Evolutionary conservation across 257 asterid genomes (phyloP).

Genomic region (Anisodus tanguticus): DNA sequence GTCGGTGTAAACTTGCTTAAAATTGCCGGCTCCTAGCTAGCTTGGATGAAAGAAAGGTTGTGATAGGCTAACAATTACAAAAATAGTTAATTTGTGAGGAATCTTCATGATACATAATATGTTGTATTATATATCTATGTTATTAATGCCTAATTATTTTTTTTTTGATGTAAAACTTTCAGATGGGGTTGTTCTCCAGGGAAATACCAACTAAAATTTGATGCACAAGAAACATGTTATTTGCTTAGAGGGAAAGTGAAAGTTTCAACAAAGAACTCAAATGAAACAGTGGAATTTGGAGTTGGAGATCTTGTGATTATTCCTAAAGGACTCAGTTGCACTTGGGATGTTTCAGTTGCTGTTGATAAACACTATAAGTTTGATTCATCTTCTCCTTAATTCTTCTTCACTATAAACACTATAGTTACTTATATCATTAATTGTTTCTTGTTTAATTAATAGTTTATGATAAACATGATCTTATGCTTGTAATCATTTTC

Average conservation of each 20-base stretch:
- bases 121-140: neutral
- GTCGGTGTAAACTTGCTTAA: neutral
- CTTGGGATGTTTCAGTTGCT: slow-evolving; percentile 86
- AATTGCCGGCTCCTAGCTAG: neutral
- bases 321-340: slow-evolving; percentile 87
- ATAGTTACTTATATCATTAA: neutral
- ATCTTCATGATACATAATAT: neutral
- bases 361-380: slow-evolving; percentile 94
- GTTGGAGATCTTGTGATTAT: slow-evolving; percentile 85
- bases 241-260: slow-evolving; percentile 77
- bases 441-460: neutral
- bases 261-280: slow-evolving; percentile 64
- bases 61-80: neutral
- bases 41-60: neutral
- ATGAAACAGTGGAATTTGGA: slow-evolving; percentile 72
- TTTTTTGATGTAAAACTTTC: neutral
- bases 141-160: neutral
- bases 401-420: too few species aligned
- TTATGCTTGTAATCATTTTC: neutral
- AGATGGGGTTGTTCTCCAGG: slow-evolving; percentile 98
- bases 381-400: slow-evolving; percentile 42
- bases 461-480: neutral
- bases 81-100: neutral
- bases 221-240: slow-evolving; percentile 84
- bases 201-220: slow-evolving; percentile 77